Percentiles rank a stretch among this genome's conserved stretches.
These are phyloP conservation scores for Saxophila tyrrhenica DNA, from an alignment of 495 filamentous ascomycete genomes.

Conservation along the genomic window DNA sequence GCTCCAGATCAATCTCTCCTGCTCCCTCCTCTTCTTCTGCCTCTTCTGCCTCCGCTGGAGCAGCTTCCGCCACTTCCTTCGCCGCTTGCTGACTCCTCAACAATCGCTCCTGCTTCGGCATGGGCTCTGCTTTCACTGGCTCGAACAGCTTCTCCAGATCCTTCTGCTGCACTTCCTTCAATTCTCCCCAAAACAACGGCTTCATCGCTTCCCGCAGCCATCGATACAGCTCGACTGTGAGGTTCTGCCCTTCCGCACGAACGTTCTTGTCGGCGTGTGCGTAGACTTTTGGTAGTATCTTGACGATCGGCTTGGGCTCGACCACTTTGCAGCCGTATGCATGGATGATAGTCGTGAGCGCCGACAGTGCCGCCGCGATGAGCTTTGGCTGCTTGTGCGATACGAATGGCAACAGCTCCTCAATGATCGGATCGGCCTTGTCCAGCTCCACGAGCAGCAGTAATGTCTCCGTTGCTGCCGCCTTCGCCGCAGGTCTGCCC, in stretches of 20 bases:
- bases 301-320: constrained; percentile 92
- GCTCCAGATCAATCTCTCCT: constrained; percentile 65
- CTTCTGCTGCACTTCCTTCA: constrained; percentile 91
- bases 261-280: constrained; percentile 98
- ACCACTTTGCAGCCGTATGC: constrained; percentile 93
- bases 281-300: constrained; percentile 79
- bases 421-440: constrained; percentile 71
- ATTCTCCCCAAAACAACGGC: constrained; percentile 87
- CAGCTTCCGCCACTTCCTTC: constrained; percentile 52
- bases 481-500: constrained; percentile 77
- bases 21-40: constrained; percentile 58
- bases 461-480: constrained; percentile 73
- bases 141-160: constrained; percentile 94
- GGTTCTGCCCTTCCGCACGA: constrained; percentile 79
- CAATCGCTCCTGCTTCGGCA: constrained; percentile 84
- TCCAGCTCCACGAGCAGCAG: constrained; percentile 86
- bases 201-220: constrained; percentile 99
- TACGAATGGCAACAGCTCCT: constrained; percentile 76
- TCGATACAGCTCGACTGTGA: constrained; percentile 89
- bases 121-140: constrained; percentile 72
- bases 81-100: constrained; percentile 81
- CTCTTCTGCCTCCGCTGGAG: constrained; percentile 40
- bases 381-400: constrained; percentile 92
- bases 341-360: constrained; percentile 73
- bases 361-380: constrained; percentile 69